These are phyloP conservation scores for Setaria italica DNA, from an alignment of 202 grass and related monocot genomes.

Conservation along the genomic window DNA sequence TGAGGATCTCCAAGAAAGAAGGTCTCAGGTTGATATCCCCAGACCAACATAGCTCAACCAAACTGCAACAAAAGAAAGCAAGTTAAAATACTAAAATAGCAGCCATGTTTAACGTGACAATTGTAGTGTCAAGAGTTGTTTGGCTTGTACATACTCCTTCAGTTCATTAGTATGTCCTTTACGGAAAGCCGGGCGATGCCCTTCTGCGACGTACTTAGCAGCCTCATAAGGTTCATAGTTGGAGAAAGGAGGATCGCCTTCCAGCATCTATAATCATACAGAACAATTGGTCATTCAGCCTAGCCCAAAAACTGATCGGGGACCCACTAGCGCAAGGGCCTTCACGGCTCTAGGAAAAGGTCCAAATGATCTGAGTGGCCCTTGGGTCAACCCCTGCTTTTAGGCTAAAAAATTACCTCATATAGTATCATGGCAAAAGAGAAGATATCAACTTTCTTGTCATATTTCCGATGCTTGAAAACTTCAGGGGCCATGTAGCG, in stretches of 20 bases:
- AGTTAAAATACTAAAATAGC: conserved; percentile 24
- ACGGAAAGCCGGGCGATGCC: conserved; percentile 74
- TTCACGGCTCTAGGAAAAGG: neutral
- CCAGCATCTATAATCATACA: conserved; percentile 76
- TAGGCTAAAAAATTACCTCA: conserved; percentile 65
- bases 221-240: conserved; percentile 93
- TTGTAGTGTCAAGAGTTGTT: conserved; percentile 1
- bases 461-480: conserved; percentile 96
- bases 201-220: conserved; percentile 87
- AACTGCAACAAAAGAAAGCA: conserved; percentile 58
- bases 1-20: conserved; percentile 95
- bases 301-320: neutral
- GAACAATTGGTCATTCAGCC: conserved; percentile 8
- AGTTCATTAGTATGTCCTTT: conserved; percentile 77
- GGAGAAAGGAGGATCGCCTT: conserved; percentile 89
- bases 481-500: conserved; percentile 99
- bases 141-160: conserved; percentile 70
- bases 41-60: conserved; percentile 77
- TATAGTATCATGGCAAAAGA: conserved; percentile 99
- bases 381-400: conserved; percentile 2
- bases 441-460: conserved; percentile 99
- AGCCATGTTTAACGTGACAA: conserved; percentile 2
- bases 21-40: conserved; percentile 79
- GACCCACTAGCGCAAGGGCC: neutral
- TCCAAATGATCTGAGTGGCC: neutral